Conservation (phyloP, 495 filamentous ascomycete genomes). For the Lepidopterella palustris region DNA sequence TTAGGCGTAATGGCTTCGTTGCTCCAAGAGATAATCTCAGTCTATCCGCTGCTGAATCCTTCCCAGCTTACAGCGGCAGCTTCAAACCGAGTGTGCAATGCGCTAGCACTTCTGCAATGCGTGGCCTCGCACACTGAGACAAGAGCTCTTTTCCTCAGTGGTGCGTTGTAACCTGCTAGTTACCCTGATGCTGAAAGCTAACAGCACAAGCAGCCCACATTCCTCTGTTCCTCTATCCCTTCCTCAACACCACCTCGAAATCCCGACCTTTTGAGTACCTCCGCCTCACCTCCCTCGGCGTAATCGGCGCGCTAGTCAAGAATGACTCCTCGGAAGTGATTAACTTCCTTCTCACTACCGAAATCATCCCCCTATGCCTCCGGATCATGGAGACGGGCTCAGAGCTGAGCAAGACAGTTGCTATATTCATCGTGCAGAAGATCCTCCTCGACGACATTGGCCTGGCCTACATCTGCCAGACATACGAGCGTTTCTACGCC, state of each 20-base stretch:
- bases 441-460: slow-evolving; percentile 95
- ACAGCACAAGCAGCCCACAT: slow-evolving; percentile 69
- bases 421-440: slow-evolving; percentile 99
- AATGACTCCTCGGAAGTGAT: slow-evolving; percentile 98
- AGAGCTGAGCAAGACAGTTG: slow-evolving; percentile 96
- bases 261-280: slow-evolving; percentile 97
- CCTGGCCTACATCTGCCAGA: slow-evolving; percentile 97
- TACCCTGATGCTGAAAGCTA: too few species aligned
- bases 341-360: slow-evolving; percentile 96
- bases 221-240: slow-evolving; percentile 95
- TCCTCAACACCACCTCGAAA: slow-evolving; percentile 98
- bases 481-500: slow-evolving; percentile 98
- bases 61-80: slow-evolving; percentile 95
- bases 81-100: slow-evolving; percentile 96
- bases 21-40: slow-evolving; percentile 97
- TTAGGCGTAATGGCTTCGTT: slow-evolving; percentile 96
- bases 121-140: slow-evolving; percentile 98
- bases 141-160: slow-evolving; percentile 81
- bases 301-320: slow-evolving; percentile 96
- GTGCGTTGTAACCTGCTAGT: too few species aligned
- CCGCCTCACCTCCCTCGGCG: slow-evolving; percentile 92
- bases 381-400: slow-evolving; percentile 99
- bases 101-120: slow-evolving; percentile 91
- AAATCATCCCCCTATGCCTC: slow-evolving; percentile 97
- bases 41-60: slow-evolving; percentile 93